Base-by-base conservation (phyloP, 2,329 filamentous ascomycete species). In the Colletotrichum sp. region DNA sequence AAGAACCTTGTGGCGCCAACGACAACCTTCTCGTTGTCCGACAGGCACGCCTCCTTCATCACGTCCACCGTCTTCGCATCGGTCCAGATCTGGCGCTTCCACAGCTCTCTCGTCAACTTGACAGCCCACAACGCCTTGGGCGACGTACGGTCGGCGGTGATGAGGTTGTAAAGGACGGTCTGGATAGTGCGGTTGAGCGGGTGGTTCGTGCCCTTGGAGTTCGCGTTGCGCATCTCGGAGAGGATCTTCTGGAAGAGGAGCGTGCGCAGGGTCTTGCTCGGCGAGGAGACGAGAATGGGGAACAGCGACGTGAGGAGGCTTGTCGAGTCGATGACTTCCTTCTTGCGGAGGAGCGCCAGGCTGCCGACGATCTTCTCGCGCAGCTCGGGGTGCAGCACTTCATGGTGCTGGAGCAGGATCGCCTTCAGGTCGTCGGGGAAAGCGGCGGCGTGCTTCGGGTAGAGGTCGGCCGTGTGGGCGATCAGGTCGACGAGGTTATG, bases 1-100 rank as follows among this genome's bases (percentile, higher is more conserved):
- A 99, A 99, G 88, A 98, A 99, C 28, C 95, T 92, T 16, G 97
- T 95, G 60, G 95, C 96, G 18, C 96, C 95, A 8, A 94, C 89
- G 30, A 97, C 92, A 5, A 98, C 96, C 86, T 99, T 99, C 80
- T 97, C 95, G 79, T 98, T 98, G 67, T 98, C 94, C 5, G 95
- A 93, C 72, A 99, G 86, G 70, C 94, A 93, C 0, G 96, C 96
- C 85, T 98, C 94, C 85, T 98, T 98, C 96, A 99, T 98, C 78
- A 98, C 95, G 81, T 98, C 96, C n/a, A 98, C 97, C 0, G 96
- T 93, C 83, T 96, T 97, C 3, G 96, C 92, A 81, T 99, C 97
- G 12, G 94, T 95, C 97, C 97, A 99, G 78, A 98, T 93, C 80
- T 98, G 96, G 62, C 96, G 91, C 85, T 96, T 98, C 97, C 97